phyloP scores from a whole-genome alignment of 1,284 basidiomycete genomes.

The Gomphus bonarii region DNA sequence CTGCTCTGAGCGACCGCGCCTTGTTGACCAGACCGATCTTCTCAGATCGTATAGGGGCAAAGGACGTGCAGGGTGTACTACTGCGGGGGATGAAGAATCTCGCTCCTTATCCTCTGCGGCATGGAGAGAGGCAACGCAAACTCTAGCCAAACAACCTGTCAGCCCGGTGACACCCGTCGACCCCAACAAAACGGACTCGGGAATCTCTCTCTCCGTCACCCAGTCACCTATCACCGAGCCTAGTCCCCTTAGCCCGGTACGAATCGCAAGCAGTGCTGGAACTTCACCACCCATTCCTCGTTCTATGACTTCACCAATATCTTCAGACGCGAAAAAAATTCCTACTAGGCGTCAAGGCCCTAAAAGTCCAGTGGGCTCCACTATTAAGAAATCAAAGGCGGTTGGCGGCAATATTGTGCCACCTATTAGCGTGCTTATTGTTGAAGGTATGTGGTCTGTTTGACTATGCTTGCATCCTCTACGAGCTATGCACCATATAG shows the following conservation, averaged over 20 bases:
- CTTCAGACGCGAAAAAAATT: conserved; percentile 3
- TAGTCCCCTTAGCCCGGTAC: neutral
- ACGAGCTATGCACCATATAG: conserved; percentile 31
- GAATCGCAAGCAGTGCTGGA: neutral
- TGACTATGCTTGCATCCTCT: neutral
- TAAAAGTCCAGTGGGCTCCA: conserved; percentile 10
- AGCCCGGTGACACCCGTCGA: neutral
- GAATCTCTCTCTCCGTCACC: neutral
- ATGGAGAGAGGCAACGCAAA: conserved; percentile 9
- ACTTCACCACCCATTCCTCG: neutral
- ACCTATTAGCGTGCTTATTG: conserved; percentile 91
- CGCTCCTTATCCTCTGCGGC: neutral
- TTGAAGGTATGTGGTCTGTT: conserved; percentile 61
- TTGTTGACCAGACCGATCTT: neutral
- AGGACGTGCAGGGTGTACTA: neutral
- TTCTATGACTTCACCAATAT: neutral
- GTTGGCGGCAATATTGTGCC: conserved; percentile 65
- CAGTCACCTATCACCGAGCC: neutral
- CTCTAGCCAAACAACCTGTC: neutral
- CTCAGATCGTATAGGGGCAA: neutral
- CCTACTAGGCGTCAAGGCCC: conserved; percentile 14
- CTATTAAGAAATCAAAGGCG: conserved; percentile 19
- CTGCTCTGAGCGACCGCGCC: neutral
- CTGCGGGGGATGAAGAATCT: neutral
- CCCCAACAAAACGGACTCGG: neutral